Base-by-base conservation (phyloP, 352 stramenopile genomes). In the Albugo laibachii region DNA sequence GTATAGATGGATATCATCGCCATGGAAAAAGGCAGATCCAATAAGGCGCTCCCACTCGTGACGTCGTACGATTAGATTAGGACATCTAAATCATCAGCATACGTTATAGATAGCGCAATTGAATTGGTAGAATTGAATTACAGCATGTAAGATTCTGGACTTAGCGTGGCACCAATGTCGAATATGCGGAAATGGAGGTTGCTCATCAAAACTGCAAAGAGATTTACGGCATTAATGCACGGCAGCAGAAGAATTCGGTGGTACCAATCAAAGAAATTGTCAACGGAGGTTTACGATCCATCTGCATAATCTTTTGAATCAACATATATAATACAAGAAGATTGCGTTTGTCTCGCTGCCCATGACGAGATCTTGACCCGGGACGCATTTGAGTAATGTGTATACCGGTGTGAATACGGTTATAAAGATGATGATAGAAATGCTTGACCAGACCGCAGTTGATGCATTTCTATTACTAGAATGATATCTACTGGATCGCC, bases 1-100 rank as follows among this genome's bases (percentile, higher is more conserved):
- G 55, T 92, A 95, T 12, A 95, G 52, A 54, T 95, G 65, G 45
- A 83, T 62, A 24, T 94, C 80, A 35, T 92, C 68, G 2, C 57
- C 58, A 56, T 95, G 83, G 2, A 95, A 56, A 36, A 94, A 79
- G 13, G 63, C 76, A 3, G 82, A 84, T 3, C 64, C 40, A 14
- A 92, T 40, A 6, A 94, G 45, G 19, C 77, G 54, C 18, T 54
- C 51, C 34, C 69, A 38, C 11, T 83, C 58, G 5, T 43, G 53
- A 11, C 58, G 53, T 12, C 52, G 48, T 31, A 81, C 41, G 15
- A 84, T 59, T 52, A 64, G 58, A 24, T 73, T 64, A 2, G 77
- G 75, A 54, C 80, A 93, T 43, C 78, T 93, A 51, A n/a, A 31
- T 31, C 24, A 31, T 31, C 8, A 10, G 24, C 24, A 8, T 31